phyloP scores from a whole-genome alignment of 805 yeast genomes.

The Lipomyces chichibuensis region DNA sequence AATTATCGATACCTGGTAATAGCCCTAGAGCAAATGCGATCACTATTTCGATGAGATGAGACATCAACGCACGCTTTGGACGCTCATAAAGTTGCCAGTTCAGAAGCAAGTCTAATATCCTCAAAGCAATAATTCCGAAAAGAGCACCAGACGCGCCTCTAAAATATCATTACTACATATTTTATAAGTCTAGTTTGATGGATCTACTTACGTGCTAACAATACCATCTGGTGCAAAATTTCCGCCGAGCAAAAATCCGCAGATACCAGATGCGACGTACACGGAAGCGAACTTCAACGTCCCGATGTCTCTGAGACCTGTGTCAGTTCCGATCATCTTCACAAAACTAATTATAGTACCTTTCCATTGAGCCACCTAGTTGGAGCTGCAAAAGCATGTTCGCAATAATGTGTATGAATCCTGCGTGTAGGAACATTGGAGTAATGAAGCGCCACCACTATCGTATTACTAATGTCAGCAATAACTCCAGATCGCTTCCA shows the following conservation, averaged over 20 bases:
- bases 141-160: slow-evolving; percentile 75
- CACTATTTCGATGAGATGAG: slow-evolving; percentile 60
- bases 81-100: slow-evolving; percentile 54
- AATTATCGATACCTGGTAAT: slow-evolving; percentile 74
- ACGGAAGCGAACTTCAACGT: slow-evolving; percentile 55
- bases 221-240: slow-evolving; percentile 69
- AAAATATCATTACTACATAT: slow-evolving; percentile 40
- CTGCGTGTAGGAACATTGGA: slow-evolving; percentile 77
- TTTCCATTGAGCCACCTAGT: slow-evolving; percentile 64
- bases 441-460: slow-evolving; percentile 66
- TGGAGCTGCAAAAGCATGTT: slow-evolving; percentile 62
- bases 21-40: slow-evolving; percentile 65
- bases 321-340: not conserved
- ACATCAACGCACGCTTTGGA: slow-evolving; percentile 52
- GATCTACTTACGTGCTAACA: slow-evolving; percentile 43
- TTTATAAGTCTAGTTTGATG: not conserved
- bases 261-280: slow-evolving; percentile 63
- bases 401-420: slow-evolving; percentile 67
- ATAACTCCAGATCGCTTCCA: not conserved
- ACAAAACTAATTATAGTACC: slow-evolving; percentile 26
- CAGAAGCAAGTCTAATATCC: slow-evolving; percentile 57
- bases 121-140: slow-evolving; percentile 68
- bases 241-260: slow-evolving; percentile 70
- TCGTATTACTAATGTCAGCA: not conserved
- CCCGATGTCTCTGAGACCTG: slow-evolving; percentile 51